A percentile compares a stretch with the other conserved stretches of the same genome.
Conservation (phyloP, 2,329 filamentous ascomycete genomes). For the Fusarium euwallaceae region DNA sequence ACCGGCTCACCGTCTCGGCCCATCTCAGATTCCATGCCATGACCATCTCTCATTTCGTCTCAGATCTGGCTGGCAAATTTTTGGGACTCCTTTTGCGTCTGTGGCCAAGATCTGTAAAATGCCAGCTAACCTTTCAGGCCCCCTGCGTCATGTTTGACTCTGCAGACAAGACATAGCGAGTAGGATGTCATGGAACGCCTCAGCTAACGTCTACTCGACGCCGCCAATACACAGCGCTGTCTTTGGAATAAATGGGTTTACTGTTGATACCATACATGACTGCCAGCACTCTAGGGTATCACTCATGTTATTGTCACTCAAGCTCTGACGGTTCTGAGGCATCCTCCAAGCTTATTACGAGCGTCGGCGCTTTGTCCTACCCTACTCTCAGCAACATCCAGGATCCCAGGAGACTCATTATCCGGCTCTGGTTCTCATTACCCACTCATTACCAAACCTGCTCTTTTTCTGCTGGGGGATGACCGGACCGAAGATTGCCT, state of each 20-base stretch:
- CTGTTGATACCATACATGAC: not conserved
- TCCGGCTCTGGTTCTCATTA: conserved; percentile 37
- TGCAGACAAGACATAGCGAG: conserved; percentile 9
- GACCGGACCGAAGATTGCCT: conserved; percentile 44
- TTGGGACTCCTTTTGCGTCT: conserved; percentile 23
- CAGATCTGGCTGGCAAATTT: conserved; percentile 36
- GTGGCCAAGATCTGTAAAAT: conserved; percentile 21
- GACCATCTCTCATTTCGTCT: conserved; percentile 39
- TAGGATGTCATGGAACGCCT: conserved; percentile 8
- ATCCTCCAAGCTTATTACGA: conserved; percentile 38
- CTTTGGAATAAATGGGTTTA: not conserved
- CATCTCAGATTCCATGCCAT: conserved; percentile 37
- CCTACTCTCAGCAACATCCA: conserved; percentile 20
- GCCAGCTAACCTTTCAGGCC: conserved; percentile 16
- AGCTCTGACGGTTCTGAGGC: conserved; percentile 14
- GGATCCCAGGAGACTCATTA: conserved; percentile 42
- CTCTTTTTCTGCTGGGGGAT: conserved; percentile 29
- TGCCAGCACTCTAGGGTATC: not conserved
- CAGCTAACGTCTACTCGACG: not conserved
- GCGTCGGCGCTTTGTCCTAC: conserved; percentile 33
- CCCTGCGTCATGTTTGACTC: conserved; percentile 14
- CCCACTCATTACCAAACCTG: conserved; percentile 21
- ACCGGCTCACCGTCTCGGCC: conserved; percentile 35
- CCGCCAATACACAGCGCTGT: not conserved
- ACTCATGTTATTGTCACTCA: not conserved